phyloP scores from a whole-genome alignment of 2,329 filamentous ascomycete species.

The Colletotrichum sp. region DNA sequence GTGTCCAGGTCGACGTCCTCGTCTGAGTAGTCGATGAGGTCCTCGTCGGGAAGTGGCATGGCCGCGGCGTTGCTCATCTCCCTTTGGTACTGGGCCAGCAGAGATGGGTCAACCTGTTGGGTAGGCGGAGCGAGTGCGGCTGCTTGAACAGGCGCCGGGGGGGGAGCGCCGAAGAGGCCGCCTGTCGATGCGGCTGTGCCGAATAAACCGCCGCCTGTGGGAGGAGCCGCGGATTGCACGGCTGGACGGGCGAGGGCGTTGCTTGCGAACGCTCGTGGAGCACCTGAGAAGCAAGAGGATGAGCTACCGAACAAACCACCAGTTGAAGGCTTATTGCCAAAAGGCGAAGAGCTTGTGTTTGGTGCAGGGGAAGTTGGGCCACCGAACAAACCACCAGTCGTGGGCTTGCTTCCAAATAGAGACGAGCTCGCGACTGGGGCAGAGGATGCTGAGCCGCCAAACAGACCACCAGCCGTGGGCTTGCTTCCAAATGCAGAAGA shows the following conservation, averaged over 20 bases:
- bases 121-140: not conserved
- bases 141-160: not conserved
- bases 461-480: not conserved
- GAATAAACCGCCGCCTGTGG: not conserved
- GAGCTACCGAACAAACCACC: not conserved
- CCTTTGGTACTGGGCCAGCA: not conserved
- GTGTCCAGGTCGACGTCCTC: not conserved
- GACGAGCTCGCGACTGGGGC: not conserved
- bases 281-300: not conserved
- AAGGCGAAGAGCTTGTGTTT: not conserved
- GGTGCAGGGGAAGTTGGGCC: not conserved
- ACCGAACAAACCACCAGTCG: not conserved
- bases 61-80: not conserved
- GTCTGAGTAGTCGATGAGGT: not conserved
- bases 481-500: not conserved
- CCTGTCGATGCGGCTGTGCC: not conserved
- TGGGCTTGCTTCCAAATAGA: not conserved
- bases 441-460: not conserved
- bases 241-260: not conserved
- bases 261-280: not conserved
- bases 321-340: not conserved
- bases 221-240: not conserved
- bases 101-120: fast-evolving
- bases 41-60: not conserved
- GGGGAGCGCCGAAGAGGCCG: not conserved